These are phyloP conservation scores for Cercophora newfieldiana DNA, from an alignment of 495 filamentous ascomycete genomes.

Conservation along the genomic window DNA sequence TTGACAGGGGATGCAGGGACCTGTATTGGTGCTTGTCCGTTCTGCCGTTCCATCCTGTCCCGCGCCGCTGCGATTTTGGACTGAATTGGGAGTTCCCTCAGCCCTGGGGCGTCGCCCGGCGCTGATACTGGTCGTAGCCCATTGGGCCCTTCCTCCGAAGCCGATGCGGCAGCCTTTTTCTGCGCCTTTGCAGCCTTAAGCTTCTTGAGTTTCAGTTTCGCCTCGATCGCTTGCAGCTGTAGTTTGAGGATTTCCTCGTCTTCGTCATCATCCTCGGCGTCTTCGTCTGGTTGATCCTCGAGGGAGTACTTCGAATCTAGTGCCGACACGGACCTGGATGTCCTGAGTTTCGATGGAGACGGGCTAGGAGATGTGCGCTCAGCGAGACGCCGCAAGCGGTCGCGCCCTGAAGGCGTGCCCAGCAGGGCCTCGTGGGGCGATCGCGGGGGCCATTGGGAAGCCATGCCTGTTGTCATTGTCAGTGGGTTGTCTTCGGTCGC, in stretches of 20 bases:
- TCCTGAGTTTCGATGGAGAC: slow-evolving; percentile 53
- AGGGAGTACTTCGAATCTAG: slow-evolving; percentile 29
- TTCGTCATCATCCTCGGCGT: slow-evolving; percentile 60
- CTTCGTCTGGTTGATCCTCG: slow-evolving; percentile 38
- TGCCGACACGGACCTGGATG: slow-evolving; percentile 23
- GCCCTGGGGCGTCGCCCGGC: slow-evolving; percentile 14
- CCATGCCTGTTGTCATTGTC: slow-evolving; percentile 22
- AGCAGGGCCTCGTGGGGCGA: slow-evolving; percentile 83
- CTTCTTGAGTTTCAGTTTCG: slow-evolving; percentile 84
- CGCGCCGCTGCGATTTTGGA: slow-evolving; percentile 25
- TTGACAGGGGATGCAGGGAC: slow-evolving; percentile 79
- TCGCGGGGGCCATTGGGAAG: slow-evolving; percentile 76
- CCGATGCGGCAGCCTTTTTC: slow-evolving; percentile 28
- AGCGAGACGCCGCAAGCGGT: slow-evolving; percentile 63
- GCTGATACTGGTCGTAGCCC: slow-evolving; percentile 24
- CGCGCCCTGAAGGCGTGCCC: slow-evolving; percentile 77
- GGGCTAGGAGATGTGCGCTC: slow-evolving; percentile 63
- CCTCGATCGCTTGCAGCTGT: slow-evolving; percentile 81
- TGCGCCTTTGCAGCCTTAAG: slow-evolving; percentile 62
- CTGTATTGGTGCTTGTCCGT: slow-evolving; percentile 52
- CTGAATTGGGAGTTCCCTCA: slow-evolving; percentile 30
- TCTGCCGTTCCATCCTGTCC: slow-evolving; percentile 32
- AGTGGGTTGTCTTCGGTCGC: neutral
- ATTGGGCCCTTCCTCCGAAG: slow-evolving; percentile 22
- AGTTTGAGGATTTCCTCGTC: slow-evolving; percentile 89